Conservation (phyloP, 2,329 filamentous ascomycete species). For the Beauveria rudraprayagi region DNA sequence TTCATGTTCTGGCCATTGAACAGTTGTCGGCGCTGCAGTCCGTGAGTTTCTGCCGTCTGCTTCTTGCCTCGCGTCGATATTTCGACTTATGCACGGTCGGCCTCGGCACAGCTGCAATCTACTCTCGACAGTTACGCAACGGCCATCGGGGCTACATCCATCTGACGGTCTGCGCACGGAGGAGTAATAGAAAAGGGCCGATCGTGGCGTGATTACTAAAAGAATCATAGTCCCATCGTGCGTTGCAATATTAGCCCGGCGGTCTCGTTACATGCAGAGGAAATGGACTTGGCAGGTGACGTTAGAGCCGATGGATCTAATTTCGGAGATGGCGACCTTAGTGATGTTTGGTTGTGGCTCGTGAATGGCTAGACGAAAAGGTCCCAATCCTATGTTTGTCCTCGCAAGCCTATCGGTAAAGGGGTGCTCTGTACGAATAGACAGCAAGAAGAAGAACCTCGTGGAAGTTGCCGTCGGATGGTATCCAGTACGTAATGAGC, state of each 20-base stretch:
- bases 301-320: not conserved
- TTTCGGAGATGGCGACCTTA: not conserved
- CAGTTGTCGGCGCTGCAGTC: no score
- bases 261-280: not conserved
- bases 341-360: not conserved
- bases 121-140: no score
- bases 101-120: no score
- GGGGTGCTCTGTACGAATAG: not conserved
- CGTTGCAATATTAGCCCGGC: not conserved
- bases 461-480: not conserved
- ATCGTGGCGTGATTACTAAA: not conserved
- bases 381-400: not conserved
- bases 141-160: not conserved
- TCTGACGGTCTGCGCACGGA: not conserved
- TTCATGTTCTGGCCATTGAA: no score
- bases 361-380: not conserved
- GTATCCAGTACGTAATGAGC: conserved; percentile 9
- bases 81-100: no score
- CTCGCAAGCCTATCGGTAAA: not conserved
- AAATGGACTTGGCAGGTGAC: not conserved
- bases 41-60: no score
- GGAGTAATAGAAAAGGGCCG: not conserved
- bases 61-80: no score
- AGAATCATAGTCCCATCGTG: not conserved
- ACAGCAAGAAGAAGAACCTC: not conserved